Evolutionary conservation across 441 rosid species (phyloP), one percentile per base, ranked within the genome.

Genomic region (Flueggea neowawraea): DNA sequence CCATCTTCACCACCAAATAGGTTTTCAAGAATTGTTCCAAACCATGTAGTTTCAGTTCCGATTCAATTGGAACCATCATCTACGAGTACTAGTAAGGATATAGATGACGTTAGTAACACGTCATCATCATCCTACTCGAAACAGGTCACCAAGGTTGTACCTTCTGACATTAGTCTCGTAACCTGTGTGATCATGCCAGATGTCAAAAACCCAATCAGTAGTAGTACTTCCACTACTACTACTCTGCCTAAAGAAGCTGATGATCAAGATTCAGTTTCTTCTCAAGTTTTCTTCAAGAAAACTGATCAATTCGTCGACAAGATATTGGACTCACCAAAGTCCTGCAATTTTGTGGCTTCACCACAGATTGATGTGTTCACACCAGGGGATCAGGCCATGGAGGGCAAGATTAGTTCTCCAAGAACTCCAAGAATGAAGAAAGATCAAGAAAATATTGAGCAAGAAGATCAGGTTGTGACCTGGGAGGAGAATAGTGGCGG

Each of bases 301-400:
- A 78, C 74, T 72, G 84, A 90, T 9, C 50, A 47, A 94, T 94
- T 86, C 64, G 97, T 73, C 95, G 99, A 94, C 97, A 87, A 83
- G 90, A 91, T 82, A 87, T 28, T 89, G 86, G 91, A 83, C 76
- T 76, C 88, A 16, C 87, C 86, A 12, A 89, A 68, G 84, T 76
- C 85, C 58, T 73, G 75, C 41, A 71, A 43, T 43, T 43, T 43
- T 43, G 8, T 6, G 8, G 45, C 50, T 14, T 47, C 50, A 1
- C 50, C 12, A 47, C 5, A 47, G 14, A 47, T 47, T 4, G 9
- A 47, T 12, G 50, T 47, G 50, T 10, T 47, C 50, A 77, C 44
- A 84, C 75, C 43, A 76, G 65, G 12, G 50, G 63, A 58, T 58
- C 66, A 75, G 58, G 45, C 36, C 70, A 41, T 74, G 67, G 80